Percentiles rank a stretch among this genome's conserved stretches.
These are phyloP conservation scores for Megacollybia marginata DNA, from an alignment of 768 basidiomycete genomes.

Conservation along the genomic window DNA sequence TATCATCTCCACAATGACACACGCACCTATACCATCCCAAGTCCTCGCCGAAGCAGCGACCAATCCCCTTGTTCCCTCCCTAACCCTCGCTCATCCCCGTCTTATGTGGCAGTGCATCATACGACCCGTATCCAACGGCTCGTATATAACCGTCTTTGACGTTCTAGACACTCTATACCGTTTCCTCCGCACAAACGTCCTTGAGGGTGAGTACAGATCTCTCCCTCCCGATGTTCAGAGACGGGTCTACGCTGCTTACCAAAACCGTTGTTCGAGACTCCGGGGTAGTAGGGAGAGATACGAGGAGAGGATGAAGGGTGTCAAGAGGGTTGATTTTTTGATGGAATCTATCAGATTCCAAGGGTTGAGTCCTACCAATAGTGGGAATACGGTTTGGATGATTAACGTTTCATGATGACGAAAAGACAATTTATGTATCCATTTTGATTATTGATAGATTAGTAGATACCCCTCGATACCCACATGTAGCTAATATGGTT, in stretches of 20 bases:
- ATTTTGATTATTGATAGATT: too few species aligned
- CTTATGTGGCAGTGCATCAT: background rate
- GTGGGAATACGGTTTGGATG: too few species aligned
- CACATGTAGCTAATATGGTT: too few species aligned
- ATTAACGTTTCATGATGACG: too few species aligned
- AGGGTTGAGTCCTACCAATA: too few species aligned
- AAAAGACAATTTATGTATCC: too few species aligned
- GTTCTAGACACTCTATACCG: slow-evolving; percentile 40
- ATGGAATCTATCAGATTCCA: too few species aligned
- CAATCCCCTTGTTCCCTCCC: background rate
- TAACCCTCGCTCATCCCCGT: background rate
- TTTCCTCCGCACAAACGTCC: slow-evolving; percentile 38
- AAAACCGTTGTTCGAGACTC: too few species aligned
- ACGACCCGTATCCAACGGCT: slow-evolving; percentile 4
- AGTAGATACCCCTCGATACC: too few species aligned
- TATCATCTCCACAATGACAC: background rate
- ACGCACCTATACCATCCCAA: background rate
- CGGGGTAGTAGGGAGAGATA: slow-evolving; percentile 25
- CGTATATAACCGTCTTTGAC: slow-evolving; percentile 36
- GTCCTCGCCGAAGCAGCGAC: background rate
- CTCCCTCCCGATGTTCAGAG: slow-evolving; percentile 24
- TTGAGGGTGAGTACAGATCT: slow-evolving; percentile 33
- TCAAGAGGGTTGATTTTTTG: too few species aligned
- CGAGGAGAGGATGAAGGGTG: slow-evolving; percentile 37
- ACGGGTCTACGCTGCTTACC: slow-evolving; percentile 40